Evolutionary conservation across 176 grass and related monocot species (phyloP), one percentile per base, ranked within the genome.

Genomic region (Raddia guianensis): DNA sequence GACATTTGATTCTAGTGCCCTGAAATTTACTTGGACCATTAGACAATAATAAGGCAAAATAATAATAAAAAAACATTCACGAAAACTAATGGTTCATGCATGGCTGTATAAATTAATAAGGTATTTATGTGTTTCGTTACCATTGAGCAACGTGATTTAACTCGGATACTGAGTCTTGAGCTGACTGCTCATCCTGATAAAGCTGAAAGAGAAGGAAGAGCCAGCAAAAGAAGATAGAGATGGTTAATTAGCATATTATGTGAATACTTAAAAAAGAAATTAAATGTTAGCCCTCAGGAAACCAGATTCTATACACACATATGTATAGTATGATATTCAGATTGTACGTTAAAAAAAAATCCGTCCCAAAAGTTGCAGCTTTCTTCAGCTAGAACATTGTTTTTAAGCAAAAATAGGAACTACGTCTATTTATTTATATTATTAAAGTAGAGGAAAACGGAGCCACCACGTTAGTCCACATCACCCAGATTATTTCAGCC

Each of bases 111-210:
- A 27, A 27, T 27, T 27, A 27, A 27, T 27, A 27, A 27, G 27
- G 27, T 27, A 27, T 40, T 0, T 48, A 33, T 74, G 72, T 34
- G 14, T 78, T 61, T 37, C 60, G 47, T 85, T 85, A 88, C 86
- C 81, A 68, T 74, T 80, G 61, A 37, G 52, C 69, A 16, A 88
- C 53, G 68, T 12, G 42, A 34, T 80, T 63, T 59, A 88, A n/a
- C 35, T 79, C 53, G 18, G 69, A 50, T 8, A 84, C 12, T 7
- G 62, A 20, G 19, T 65, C 45, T 5, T 5, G 13, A 73, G 58
- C 44, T 52, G 68, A 45, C 61, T 27, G 68, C 45, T 74, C 54
- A 47, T 79, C 73, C 68, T 79, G 49, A 79, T 32, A 32, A 73
- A 78, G 13, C 68, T 82, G 80, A 5, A 16, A 82, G 63, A 53